Evolutionary conservation across 768 basidiomycete species (phyloP).

Genomic region (Pulveroboletus sp.): DNA sequence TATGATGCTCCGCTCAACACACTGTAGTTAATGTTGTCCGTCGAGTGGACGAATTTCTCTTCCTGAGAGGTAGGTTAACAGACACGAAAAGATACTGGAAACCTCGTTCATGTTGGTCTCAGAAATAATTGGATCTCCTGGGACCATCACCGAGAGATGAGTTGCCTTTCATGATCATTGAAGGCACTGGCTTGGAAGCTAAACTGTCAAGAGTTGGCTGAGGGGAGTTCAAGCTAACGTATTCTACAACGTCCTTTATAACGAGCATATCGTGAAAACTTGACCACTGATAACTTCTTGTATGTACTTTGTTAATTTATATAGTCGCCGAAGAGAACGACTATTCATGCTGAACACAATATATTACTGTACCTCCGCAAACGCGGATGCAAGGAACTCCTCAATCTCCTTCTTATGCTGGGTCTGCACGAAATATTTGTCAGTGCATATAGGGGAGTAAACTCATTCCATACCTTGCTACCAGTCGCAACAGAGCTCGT

Average conservation of each 20-base stretch:
- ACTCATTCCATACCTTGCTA: conserved; percentile 59
- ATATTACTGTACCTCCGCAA: conserved; percentile 30
- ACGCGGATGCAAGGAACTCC: conserved; percentile 60
- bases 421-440: conserved; percentile 33
- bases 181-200: too few relatives aligned
- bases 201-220: too few relatives aligned
- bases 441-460: not conserved
- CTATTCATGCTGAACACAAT: too few relatives aligned
- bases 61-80: conserved; percentile 58
- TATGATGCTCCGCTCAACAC: not conserved
- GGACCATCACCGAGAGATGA: not conserved
- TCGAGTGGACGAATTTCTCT: conserved; percentile 69
- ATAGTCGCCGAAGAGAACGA: too few relatives aligned
- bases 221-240: too few relatives aligned
- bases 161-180: not conserved
- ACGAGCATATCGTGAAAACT: too few relatives aligned
- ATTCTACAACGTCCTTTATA: too few relatives aligned
- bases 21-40: conserved; percentile 55
- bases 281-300: too few relatives aligned
- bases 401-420: conserved; percentile 93
- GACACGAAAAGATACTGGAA: not conserved
- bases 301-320: too few relatives aligned
- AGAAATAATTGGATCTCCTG: conserved; percentile 56
- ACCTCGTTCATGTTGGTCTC: not conserved
- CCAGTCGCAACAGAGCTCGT: conserved; percentile 91